Conservation (phyloP, 768 basidiomycete genomes). For the Lactarius tabidus region DNA sequence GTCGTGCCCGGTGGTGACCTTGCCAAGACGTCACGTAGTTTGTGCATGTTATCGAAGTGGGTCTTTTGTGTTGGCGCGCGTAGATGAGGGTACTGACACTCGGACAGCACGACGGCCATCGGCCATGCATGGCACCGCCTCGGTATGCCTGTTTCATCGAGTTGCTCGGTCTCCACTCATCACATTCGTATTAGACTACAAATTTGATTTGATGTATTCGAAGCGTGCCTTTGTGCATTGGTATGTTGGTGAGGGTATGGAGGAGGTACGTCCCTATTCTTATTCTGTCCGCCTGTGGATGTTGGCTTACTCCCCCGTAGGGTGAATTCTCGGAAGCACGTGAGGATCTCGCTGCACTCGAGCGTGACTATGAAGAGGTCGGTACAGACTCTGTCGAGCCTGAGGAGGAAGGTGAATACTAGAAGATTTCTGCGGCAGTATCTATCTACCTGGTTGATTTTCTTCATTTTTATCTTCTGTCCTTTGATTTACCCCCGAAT, state of each 20-base stretch:
- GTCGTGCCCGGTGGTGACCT: slow-evolving; percentile 92
- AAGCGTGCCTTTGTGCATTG: slow-evolving; percentile 90
- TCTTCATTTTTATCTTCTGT: not conserved
- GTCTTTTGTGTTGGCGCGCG: slow-evolving; percentile 25
- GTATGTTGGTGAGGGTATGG: slow-evolving; percentile 99
- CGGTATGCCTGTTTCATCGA: slow-evolving; percentile 37
- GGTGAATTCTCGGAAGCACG: slow-evolving; percentile 99
- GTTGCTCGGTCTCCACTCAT: not conserved
- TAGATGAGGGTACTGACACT: slow-evolving; percentile 8
- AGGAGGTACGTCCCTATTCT: slow-evolving; percentile 55
- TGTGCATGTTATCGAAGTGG: slow-evolving; percentile 95
- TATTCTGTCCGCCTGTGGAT: not conserved
- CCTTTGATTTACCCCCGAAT: slow-evolving; percentile 10
- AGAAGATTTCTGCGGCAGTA: slow-evolving; percentile 22
- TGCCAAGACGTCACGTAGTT: slow-evolving; percentile 87
- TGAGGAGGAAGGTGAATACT: slow-evolving; percentile 65
- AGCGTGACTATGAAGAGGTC: slow-evolving; percentile 93
- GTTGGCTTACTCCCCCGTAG: slow-evolving; percentile 31
- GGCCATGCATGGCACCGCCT: slow-evolving; percentile 92
- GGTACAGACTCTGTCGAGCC: slow-evolving; percentile 71
- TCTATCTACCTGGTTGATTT: slow-evolving; percentile 6
- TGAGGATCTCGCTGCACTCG: slow-evolving; percentile 95
- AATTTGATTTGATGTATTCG: slow-evolving; percentile 97
- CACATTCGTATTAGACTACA: slow-evolving; percentile 61
- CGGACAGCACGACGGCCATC: slow-evolving; percentile 78